Evolutionary conservation across 306 rosid genomes (phyloP).

Genomic region (Ochetophila trinervis): DNA sequence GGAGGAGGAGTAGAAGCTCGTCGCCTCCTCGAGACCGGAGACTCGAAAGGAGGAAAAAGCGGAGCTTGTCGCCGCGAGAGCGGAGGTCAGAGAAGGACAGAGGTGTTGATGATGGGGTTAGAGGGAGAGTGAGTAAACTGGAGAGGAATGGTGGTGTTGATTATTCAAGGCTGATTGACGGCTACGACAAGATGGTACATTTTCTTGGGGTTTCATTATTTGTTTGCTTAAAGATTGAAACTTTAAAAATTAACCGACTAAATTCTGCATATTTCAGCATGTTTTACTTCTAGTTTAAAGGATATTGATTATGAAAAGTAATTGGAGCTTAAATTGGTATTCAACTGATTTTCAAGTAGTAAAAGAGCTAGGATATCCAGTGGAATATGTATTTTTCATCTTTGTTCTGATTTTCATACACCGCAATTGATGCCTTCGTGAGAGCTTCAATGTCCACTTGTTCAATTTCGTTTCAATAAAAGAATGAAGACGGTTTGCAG

Average conservation of each 20-base stretch:
- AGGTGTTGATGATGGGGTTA: constrained; percentile 28
- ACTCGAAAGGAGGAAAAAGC: constrained; percentile 18
- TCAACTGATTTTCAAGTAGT: too few species aligned
- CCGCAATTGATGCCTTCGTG: too few species aligned
- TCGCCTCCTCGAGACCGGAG: constrained; percentile 32
- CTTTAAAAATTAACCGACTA: neutral
- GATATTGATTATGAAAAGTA: too few species aligned
- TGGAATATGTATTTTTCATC: too few species aligned
- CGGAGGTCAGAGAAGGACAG: constrained; percentile 34
- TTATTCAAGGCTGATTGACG: constrained; percentile 54
- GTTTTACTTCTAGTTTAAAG: too few species aligned
- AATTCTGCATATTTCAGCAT: too few species aligned
- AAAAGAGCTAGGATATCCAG: too few species aligned
- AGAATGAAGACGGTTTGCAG: too few species aligned
- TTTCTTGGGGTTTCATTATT: neutral
- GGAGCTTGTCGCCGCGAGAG: constrained; percentile 45
- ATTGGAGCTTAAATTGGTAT: too few species aligned
- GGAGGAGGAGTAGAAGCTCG: constrained; percentile 32
- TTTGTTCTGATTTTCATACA: too few species aligned
- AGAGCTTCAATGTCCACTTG: too few species aligned
- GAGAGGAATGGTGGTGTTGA: constrained; percentile 44
- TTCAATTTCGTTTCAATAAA: too few species aligned
- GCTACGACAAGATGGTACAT: constrained; percentile 71
- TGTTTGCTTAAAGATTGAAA: neutral
- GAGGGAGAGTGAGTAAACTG: constrained; percentile 27